Percentiles rank a stretch among this genome's conserved stretches.
Evolutionary conservation across 1,284 basidiomycete genomes (phyloP).

Genomic region (Austroboletus olivaceoglutinosus): DNA sequence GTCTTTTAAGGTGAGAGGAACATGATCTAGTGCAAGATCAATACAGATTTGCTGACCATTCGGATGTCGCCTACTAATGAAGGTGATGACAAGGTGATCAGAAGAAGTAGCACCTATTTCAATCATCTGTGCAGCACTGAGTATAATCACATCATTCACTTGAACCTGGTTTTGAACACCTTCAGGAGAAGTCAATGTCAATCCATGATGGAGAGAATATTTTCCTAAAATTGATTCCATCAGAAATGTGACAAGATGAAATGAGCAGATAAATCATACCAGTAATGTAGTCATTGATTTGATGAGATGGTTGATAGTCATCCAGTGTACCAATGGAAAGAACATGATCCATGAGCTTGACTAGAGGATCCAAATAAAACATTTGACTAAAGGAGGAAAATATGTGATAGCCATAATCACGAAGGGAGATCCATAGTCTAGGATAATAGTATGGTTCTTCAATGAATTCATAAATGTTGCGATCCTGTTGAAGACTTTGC

Average conservation of each 20-base stretch:
- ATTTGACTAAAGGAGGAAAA: neutral
- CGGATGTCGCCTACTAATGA: neutral
- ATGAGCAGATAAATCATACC: neutral
- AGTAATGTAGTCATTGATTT: neutral
- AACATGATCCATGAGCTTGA: neutral
- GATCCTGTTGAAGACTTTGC: too few relatives aligned
- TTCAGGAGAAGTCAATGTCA: too few relatives aligned
- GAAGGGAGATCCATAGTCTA: too few relatives aligned
- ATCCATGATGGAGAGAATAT: neutral
- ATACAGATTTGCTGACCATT: neutral
- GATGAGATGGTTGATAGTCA: too few relatives aligned
- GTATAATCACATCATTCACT: neutral
- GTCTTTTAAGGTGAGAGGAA: neutral
- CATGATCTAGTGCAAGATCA: neutral
- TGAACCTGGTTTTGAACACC: neutral
- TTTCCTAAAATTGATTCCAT: neutral
- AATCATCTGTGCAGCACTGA: neutral
- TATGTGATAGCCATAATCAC: neutral
- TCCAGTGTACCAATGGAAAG: neutral
- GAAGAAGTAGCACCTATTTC: neutral
- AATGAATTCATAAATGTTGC: too few relatives aligned
- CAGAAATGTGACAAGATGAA: too few relatives aligned
- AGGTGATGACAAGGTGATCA: neutral
- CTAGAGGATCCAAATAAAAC: neutral
- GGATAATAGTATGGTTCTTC: too few relatives aligned